Conservation (phyloP, 2,329 filamentous ascomycete genomes). For the Plenodomus biglobosus region DNA sequence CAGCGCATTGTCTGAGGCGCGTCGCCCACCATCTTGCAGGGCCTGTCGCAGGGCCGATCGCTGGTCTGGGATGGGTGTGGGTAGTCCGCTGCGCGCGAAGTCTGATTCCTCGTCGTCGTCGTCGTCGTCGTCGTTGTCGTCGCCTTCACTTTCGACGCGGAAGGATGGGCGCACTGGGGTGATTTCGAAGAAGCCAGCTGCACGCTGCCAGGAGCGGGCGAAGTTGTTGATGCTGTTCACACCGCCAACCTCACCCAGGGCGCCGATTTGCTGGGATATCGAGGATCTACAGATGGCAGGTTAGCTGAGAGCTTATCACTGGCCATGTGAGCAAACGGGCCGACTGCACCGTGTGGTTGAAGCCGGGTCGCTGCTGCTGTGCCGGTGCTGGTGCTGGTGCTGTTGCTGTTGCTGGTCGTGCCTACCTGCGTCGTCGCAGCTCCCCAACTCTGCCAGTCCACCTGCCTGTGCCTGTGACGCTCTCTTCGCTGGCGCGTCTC, state of each 20-base stretch:
- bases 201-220: conserved; percentile 87
- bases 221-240: conserved; percentile 95
- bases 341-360: neutral
- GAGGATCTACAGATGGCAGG: conserved; percentile 44
- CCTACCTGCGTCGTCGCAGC: conserved; percentile 44
- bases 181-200: conserved; percentile 84
- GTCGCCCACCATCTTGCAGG: conserved; percentile 41
- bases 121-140: conserved; percentile 28
- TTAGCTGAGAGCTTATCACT: conserved; percentile 9
- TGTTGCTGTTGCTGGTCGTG: neutral
- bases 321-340: neutral
- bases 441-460: conserved; percentile 25
- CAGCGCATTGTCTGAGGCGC: conserved; percentile 44
- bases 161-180: conserved; percentile 78
- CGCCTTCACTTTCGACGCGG: conserved; percentile 50
- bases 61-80: conserved; percentile 38
- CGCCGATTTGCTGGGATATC: conserved; percentile 53
- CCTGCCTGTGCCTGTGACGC: conserved; percentile 28
- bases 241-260: conserved; percentile 72
- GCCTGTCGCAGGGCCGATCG: conserved; percentile 48
- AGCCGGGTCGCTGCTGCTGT: conserved; percentile 1
- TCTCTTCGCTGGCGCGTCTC: conserved; percentile 34
- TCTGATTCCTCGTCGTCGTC: conserved; percentile 38
- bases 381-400: conserved; percentile 6
- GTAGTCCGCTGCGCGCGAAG: conserved; percentile 35